Percentiles rank a stretch among this genome's conserved stretches.
Evolutionary conservation across 2,329 filamentous ascomycete species (phyloP).

Genomic region (Eurotiales sp.): DNA sequence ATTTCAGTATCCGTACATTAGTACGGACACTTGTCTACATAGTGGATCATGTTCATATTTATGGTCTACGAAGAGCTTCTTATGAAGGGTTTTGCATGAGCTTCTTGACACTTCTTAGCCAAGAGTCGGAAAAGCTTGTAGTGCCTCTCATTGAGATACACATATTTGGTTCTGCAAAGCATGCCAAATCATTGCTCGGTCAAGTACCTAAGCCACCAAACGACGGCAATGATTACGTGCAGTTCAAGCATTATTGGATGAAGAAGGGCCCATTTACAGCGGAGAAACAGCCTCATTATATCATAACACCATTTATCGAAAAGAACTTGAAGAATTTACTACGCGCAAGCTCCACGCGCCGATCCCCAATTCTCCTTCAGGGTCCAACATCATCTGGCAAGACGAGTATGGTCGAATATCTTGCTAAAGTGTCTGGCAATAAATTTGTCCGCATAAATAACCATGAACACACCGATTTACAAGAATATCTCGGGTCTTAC

Average conservation of each 20-base stretch:
- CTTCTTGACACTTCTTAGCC: slow-evolving; percentile 83
- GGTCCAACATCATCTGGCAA: slow-evolving; percentile 97
- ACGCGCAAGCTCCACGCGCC: slow-evolving; percentile 82
- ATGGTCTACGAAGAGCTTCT: slow-evolving; percentile 78
- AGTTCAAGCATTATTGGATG: slow-evolving; percentile 89
- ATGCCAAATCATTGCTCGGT: slow-evolving; percentile 68
- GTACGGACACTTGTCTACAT: slow-evolving; percentile 88
- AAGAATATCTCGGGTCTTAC: slow-evolving; percentile 96
- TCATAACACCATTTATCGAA: slow-evolving; percentile 92
- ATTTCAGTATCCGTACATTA: slow-evolving; percentile 92
- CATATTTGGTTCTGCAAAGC: slow-evolving; percentile 67
- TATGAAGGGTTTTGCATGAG: slow-evolving; percentile 98
- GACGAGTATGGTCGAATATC: slow-evolving; percentile 98
- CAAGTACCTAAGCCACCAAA: slow-evolving; percentile 73
- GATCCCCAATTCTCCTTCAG: slow-evolving; percentile 92
- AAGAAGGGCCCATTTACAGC: slow-evolving; percentile 66
- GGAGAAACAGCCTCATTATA: slow-evolving; percentile 80
- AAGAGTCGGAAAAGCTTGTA: slow-evolving; percentile 74
- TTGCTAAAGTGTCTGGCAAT: slow-evolving; percentile 95
- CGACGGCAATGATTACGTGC: slow-evolving; percentile 74
- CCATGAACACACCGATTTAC: slow-evolving; percentile 95
- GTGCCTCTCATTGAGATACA: slow-evolving; percentile 76
- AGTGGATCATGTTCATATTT: slow-evolving; percentile 75
- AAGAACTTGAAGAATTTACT: slow-evolving; percentile 93
- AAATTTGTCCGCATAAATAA: slow-evolving; percentile 99